These are phyloP conservation scores for Citrullus mucosospermus DNA, from an alignment of 306 rosid genomes.

Conservation along the genomic window DNA sequence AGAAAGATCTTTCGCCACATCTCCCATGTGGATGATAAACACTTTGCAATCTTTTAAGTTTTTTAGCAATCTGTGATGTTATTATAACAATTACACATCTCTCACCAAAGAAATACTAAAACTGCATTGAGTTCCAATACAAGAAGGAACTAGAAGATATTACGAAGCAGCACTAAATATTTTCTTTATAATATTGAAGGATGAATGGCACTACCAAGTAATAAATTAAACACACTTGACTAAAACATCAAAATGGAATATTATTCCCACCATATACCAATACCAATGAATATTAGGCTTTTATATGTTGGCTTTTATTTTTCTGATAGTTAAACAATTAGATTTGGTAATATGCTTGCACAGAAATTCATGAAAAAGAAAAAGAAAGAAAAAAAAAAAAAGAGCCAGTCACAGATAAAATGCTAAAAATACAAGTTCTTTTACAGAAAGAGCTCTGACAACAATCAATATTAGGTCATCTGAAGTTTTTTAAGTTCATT, in stretches of 20 bases:
- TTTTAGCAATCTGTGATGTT: background rate
- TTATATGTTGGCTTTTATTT: background rate
- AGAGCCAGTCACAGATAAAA: background rate
- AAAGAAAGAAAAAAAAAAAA: background rate
- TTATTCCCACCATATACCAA: background rate
- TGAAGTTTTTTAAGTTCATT: background rate
- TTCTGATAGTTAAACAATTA: background rate
- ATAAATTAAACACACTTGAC: background rate
- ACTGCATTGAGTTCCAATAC: background rate
- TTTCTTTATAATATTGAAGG: background rate
- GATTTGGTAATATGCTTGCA: background rate
- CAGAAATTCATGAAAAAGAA: background rate
- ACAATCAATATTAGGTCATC: background rate
- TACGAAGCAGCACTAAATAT: background rate
- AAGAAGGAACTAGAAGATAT: background rate
- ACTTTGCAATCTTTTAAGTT: background rate
- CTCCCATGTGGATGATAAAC: slow-evolving; percentile 54
- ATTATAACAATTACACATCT: background rate
- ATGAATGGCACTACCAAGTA: background rate
- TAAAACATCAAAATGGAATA: background rate
- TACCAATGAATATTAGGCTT: background rate
- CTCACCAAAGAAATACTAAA: background rate
- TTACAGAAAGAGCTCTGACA: background rate
- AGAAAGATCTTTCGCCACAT: slow-evolving; percentile 79
- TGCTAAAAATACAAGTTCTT: background rate